phyloP scores from a whole-genome alignment of 768 basidiomycete genomes.

The Termitomyces titanicus region DNA sequence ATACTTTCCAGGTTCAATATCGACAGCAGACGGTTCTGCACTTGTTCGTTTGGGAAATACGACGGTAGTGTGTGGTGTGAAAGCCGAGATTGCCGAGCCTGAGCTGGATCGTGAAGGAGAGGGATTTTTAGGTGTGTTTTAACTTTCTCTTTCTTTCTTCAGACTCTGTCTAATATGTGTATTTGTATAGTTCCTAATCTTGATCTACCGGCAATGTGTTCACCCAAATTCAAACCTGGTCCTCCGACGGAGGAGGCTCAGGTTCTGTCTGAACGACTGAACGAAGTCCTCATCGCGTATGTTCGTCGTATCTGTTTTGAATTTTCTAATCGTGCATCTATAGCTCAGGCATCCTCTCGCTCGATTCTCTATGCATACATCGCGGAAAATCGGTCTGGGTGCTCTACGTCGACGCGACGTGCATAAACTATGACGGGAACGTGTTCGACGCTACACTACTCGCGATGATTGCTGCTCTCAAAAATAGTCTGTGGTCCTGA shows the following conservation, averaged over 20 bases:
- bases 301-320: slow-evolving; percentile 22
- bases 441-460: slow-evolving; percentile 87
- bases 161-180: not conserved
- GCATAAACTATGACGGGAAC: slow-evolving; percentile 98
- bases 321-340: not conserved
- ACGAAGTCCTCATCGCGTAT: slow-evolving; percentile 73
- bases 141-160: not conserved
- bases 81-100: slow-evolving; percentile 92
- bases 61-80: slow-evolving; percentile 94
- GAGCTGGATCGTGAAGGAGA: slow-evolving; percentile 68
- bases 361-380: slow-evolving; percentile 73
- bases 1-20: slow-evolving; percentile 73
- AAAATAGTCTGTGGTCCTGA: slow-evolving; percentile 59
- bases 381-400: slow-evolving; percentile 84
- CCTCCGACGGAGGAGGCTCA: slow-evolving; percentile 95
- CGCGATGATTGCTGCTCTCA: slow-evolving; percentile 83
- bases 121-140: slow-evolving; percentile 76
- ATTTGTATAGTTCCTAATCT: slow-evolving; percentile 77
- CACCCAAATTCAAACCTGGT: slow-evolving; percentile 91
- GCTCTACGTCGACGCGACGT: slow-evolving; percentile 91
- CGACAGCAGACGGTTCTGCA: slow-evolving; percentile 90
- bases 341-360: slow-evolving; percentile 66
- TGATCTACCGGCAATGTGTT: slow-evolving; percentile 91
- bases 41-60: slow-evolving; percentile 89
- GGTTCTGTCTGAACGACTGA: slow-evolving; percentile 78